Evolutionary conservation across 1,284 basidiomycete genomes (phyloP).

Genomic region (Phylloboletellus chloephorus): DNA sequence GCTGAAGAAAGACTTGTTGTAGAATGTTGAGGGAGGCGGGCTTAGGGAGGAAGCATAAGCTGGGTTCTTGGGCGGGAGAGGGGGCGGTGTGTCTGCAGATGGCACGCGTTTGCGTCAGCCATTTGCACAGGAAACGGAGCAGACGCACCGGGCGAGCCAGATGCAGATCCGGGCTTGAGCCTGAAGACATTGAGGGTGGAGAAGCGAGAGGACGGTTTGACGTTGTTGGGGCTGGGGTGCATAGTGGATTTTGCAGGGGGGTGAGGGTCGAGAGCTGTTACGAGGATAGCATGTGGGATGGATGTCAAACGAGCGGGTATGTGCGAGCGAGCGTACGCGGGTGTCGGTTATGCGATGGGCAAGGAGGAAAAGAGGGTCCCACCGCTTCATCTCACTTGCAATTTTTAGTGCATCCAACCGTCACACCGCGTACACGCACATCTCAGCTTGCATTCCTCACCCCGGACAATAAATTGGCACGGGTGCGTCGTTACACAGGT

Average conservation of each 20-base stretch:
- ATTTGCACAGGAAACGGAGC: background rate
- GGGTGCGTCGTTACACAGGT: too few species aligned
- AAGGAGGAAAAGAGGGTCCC: too few species aligned
- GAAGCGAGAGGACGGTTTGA: slow-evolving; percentile 43
- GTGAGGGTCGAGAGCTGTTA: background rate
- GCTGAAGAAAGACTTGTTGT: slow-evolving; percentile 37
- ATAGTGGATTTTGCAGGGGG: too few species aligned
- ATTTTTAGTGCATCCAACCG: too few species aligned
- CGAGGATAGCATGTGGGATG: slow-evolving; percentile 1
- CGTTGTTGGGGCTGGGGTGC: slow-evolving; percentile 9
- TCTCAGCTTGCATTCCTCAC: too few species aligned
- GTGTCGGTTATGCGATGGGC: too few species aligned
- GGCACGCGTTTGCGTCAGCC: background rate
- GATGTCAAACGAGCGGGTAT: slow-evolving; percentile 5
- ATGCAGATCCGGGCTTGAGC: slow-evolving; percentile 25
- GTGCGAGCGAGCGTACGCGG: background rate
- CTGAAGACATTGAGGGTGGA: slow-evolving; percentile 60
- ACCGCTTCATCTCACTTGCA: too few species aligned
- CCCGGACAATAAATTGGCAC: too few species aligned
- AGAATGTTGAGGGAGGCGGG: slow-evolving; percentile 14
- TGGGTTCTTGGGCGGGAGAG: slow-evolving; percentile 66
- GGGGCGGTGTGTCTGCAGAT: slow-evolving; percentile 24
- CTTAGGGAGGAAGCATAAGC: slow-evolving; percentile 32
- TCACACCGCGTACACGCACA: too few species aligned
- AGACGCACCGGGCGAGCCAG: slow-evolving; percentile 7